phyloP scores from a whole-genome alignment of 78 protist genomes.

The Isochrysis galbana region DNA sequence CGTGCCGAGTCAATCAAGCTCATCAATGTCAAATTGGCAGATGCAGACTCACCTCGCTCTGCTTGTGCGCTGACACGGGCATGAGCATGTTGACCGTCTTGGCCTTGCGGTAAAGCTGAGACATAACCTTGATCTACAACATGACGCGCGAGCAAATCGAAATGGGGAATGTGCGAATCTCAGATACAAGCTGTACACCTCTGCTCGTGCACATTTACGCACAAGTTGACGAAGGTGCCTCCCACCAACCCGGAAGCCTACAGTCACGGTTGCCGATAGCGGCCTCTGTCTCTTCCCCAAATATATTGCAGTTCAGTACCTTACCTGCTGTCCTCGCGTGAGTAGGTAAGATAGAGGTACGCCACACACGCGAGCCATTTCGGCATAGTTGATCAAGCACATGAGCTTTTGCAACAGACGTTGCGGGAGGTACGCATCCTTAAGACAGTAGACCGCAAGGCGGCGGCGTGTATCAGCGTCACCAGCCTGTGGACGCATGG shows the following conservation, averaged over 20 bases:
- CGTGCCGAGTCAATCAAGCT: too few species aligned
- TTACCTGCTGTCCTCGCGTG: conserved; percentile 97
- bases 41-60: too few species aligned
- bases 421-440: conserved; percentile 96
- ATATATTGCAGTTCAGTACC: too few species aligned
- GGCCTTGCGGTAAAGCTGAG: conserved; percentile 96
- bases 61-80: conserved; percentile 65
- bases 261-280: too few species aligned
- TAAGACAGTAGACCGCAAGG: conserved; percentile 97
- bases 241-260: too few species aligned
- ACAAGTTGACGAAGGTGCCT: too few species aligned
- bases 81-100: conserved; percentile 61
- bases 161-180: conserved; percentile 93
- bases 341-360: conserved; percentile 90
- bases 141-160: conserved; percentile 84
- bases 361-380: conserved; percentile 99
- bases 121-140: conserved; percentile 93
- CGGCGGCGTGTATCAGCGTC: conserved; percentile 92
- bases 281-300: too few species aligned
- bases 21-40: too few species aligned
- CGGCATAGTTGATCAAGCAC: conserved; percentile 92
- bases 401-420: conserved; percentile 95
- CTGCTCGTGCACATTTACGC: too few species aligned
- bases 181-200: too few species aligned
- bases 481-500: conserved; percentile 79